Evolutionary conservation across 176 grass and related monocot genomes (phyloP), one percentile per base, ranked within the genome.

Genomic region (Canna indica): DNA sequence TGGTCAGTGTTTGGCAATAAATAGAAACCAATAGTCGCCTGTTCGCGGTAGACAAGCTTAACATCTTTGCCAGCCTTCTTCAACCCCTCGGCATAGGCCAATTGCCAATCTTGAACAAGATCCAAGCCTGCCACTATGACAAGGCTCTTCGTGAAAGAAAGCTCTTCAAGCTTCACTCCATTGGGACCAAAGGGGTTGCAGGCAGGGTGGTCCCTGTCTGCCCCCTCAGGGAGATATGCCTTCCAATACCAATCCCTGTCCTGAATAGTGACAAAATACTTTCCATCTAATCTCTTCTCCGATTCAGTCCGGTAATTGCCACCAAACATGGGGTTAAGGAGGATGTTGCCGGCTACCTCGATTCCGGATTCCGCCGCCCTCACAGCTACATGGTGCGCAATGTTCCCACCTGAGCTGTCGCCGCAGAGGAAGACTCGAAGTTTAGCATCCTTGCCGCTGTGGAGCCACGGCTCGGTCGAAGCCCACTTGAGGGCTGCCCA

Each of bases 231-330:
- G 70, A 99, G 89, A 82, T 87, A 99, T n/a, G 94, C 94, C 82
- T 90, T 99, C 94, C 94, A 99, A 82, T 99, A 99, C 94, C 94
- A 99, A 68, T 99, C 86, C 80, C 94, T 82, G 76, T 99, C 94
- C 83, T 93, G 94, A 56, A 99, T 77, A 8, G 94, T 99, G 33
- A 99, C 94, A 73, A 99, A 99, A 75, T 93, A 99, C 75, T 93
- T 99, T 48, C 94, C 89, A 79, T 99, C 94, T 0, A 99, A 86
- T 7, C 78, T 81, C 29, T 76, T 82, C 86, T 99, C 94, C 18
- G 94, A 99, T 26, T 99, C 94, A 1, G 86, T 83, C 15, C 89
- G 94, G 29, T 62, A 62, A 22, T 25, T 66, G 64, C 94, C 94
- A 64, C 94, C 94, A 62, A 99, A 99, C 94, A 99, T 99, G 60